Evolutionary conservation across 2,329 filamentous ascomycete species (phyloP).

Genomic region (Venturia carpophila): DNA sequence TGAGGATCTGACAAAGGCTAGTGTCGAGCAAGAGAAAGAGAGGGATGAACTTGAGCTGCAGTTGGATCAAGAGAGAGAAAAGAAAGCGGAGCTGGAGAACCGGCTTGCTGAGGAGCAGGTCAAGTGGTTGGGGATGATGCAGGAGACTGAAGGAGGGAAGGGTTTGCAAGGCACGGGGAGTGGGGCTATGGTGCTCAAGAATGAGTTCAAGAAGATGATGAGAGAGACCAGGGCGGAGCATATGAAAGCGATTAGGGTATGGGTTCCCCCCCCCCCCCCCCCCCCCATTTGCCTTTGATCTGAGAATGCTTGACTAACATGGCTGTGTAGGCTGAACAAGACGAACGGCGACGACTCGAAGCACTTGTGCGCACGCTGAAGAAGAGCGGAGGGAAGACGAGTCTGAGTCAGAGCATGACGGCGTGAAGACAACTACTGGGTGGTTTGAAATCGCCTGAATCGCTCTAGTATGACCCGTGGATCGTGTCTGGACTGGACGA

Average conservation of each 20-base stretch:
- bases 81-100: constrained; percentile 54
- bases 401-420: constrained; percentile 25
- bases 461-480: not conserved
- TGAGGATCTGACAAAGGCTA: constrained; percentile 60
- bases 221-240: constrained; percentile 61
- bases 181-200: constrained; percentile 60
- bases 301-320: constrained; percentile 23
- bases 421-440: not conserved
- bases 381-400: constrained; percentile 33
- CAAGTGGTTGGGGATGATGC: constrained; percentile 54
- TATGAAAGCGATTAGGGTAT: constrained; percentile 56
- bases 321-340: constrained; percentile 55
- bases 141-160: constrained; percentile 37
- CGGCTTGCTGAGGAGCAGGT: constrained; percentile 61
- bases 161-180: constrained; percentile 22
- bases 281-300: constrained; percentile 1
- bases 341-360: constrained; percentile 61
- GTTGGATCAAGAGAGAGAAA: constrained; percentile 57
- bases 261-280: too few species aligned
- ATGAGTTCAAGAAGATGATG: constrained; percentile 78
- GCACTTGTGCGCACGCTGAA: constrained; percentile 49
- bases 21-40: constrained; percentile 64
- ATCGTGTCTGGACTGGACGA: not conserved
- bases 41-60: constrained; percentile 55
- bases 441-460: not conserved